Conservation (phyloP, 805 yeast genomes). For the Tetrapisispora namnaoensis region DNA sequence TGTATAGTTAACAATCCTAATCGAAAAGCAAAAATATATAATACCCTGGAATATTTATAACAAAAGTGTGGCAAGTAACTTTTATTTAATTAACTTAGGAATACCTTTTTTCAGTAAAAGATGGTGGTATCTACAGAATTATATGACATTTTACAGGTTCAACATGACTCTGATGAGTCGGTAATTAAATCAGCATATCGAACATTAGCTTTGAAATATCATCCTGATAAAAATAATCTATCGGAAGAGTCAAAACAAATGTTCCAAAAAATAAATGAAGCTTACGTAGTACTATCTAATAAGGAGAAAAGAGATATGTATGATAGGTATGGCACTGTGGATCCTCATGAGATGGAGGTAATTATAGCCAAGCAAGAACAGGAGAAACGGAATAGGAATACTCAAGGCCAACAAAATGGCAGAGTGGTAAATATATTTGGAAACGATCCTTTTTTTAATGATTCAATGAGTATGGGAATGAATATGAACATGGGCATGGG, state of each 20-base stretch:
- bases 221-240: slow-evolving; percentile 55
- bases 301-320: slow-evolving; percentile 37
- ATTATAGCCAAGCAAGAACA: slow-evolving; percentile 7
- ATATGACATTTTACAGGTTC: slow-evolving; percentile 52
- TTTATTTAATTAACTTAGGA: background rate
- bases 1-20: too few species aligned
- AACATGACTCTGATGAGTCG: slow-evolving; percentile 35
- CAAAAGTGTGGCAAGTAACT: too few species aligned
- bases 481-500: slow-evolving; percentile 3
- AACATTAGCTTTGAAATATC: slow-evolving; percentile 42
- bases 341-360: slow-evolving; percentile 7
- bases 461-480: slow-evolving; percentile 2
- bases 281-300: slow-evolving; percentile 55
- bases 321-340: slow-evolving; percentile 39
- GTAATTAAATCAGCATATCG: slow-evolving; percentile 51
- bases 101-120: background rate
- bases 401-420: slow-evolving; percentile 8
- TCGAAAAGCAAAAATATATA: too few species aligned
- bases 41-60: too few species aligned
- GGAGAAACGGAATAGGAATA: background rate
- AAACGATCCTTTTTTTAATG: background rate
- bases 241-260: slow-evolving; percentile 40
- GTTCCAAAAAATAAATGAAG: slow-evolving; percentile 55
- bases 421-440: slow-evolving; percentile 1
- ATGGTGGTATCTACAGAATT: slow-evolving; percentile 4